phyloP scores from a whole-genome alignment of 495 filamentous ascomycete species.

The Haplographium delicatum region DNA sequence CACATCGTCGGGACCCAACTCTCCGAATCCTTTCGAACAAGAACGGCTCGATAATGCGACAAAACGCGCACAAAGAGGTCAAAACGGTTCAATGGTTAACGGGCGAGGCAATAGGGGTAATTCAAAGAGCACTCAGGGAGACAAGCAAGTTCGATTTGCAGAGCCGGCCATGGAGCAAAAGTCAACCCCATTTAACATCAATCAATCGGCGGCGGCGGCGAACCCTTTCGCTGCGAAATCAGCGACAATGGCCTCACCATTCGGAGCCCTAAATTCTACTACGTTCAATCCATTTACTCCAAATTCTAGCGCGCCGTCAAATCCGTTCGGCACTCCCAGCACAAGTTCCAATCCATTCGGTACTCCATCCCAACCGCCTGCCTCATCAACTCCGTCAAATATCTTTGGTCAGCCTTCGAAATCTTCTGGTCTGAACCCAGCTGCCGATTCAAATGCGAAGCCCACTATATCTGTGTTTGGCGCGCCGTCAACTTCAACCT shows the following conservation, averaged over 20 bases:
- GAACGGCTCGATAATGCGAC: conserved; percentile 26
- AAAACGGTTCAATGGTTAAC: conserved; percentile 11
- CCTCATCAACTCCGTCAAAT: no score
- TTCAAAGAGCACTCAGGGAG: background rate
- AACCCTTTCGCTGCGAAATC: conserved; percentile 26
- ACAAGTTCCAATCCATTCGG: no score
- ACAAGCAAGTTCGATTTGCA: conserved; percentile 19
- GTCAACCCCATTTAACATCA: background rate
- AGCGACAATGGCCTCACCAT: background rate
- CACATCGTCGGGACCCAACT: background rate
- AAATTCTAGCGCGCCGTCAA: conserved; percentile 6
- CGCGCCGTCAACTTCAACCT: no score
- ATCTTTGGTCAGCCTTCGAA: no score
- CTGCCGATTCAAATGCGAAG: no score
- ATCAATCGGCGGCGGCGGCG: background rate
- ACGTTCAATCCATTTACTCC: conserved; percentile 3
- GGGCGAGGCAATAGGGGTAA: conserved; percentile 13
- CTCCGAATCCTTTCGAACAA: conserved; percentile 19
- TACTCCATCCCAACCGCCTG: no score
- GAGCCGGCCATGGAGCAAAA: background rate
- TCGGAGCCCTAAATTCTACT: background rate
- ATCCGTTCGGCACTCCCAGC: no score
- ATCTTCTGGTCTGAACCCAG: no score
- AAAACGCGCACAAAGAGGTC: conserved; percentile 19
- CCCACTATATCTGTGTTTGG: no score